These are phyloP conservation scores for Rhizoctonia solani DNA, from an alignment of 1,284 basidiomycete genomes.

Conservation along the genomic window DNA sequence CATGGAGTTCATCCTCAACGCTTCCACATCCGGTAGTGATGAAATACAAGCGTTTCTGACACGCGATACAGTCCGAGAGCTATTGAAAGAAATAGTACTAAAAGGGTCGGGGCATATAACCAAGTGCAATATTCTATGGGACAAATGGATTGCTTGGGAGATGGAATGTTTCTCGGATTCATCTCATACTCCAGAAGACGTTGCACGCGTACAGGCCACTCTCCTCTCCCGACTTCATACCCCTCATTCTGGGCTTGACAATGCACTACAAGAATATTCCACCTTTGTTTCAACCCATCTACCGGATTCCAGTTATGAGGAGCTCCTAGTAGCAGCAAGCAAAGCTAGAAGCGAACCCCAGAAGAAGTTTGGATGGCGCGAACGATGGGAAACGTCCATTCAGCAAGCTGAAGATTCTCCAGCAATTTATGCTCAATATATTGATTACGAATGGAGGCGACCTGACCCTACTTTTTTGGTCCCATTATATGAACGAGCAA, in stretches of 20 bases:
- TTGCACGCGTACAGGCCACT: slow-evolving; percentile 44
- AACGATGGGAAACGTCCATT: slow-evolving; percentile 60
- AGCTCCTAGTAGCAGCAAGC: slow-evolving; percentile 72
- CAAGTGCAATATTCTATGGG: slow-evolving; percentile 50
- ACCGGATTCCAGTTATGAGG: slow-evolving; percentile 75
- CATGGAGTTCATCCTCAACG: slow-evolving; percentile 65
- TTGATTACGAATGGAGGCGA: slow-evolving; percentile 65
- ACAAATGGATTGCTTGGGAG: slow-evolving; percentile 33
- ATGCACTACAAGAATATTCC: slow-evolving; percentile 83
- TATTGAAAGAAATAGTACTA: slow-evolving; percentile 56
- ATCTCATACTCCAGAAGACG: slow-evolving; percentile 41
- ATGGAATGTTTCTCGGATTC: slow-evolving; percentile 25
- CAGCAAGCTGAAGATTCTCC: slow-evolving; percentile 60
- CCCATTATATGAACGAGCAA: slow-evolving; percentile 75
- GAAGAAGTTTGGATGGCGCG: slow-evolving; percentile 64
- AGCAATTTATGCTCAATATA: slow-evolving; percentile 65
- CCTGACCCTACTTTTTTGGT: slow-evolving; percentile 65
- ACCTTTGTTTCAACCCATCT: slow-evolving; percentile 80
- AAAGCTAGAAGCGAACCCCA: slow-evolving; percentile 61
- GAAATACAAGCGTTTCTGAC: slow-evolving; percentile 47
- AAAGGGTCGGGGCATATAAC: slow-evolving; percentile 64
- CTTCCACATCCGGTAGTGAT: slow-evolving; percentile 54
- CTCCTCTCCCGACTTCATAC: slow-evolving; percentile 46
- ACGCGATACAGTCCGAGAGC: slow-evolving; percentile 62
- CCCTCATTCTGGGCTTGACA: slow-evolving; percentile 58